Evolutionary conservation across 2,329 filamentous ascomycete species (phyloP).

Genomic region (Davidsoniella virescens): DNA sequence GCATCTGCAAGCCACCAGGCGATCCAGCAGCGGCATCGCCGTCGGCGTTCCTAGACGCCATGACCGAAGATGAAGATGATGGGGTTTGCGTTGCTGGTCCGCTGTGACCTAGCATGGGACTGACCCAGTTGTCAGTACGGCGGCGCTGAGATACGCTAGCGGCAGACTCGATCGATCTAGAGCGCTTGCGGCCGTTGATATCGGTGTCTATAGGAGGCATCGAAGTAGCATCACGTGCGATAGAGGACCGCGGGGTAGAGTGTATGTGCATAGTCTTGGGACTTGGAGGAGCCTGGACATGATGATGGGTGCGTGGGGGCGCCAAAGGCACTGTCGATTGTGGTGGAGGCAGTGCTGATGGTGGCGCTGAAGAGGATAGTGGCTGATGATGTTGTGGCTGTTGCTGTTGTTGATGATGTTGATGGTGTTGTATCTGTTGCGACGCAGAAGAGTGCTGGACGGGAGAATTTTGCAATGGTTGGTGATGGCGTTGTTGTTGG

Average conservation of each 20-base stretch:
- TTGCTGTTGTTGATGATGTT: not conserved
- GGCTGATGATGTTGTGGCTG: not conserved
- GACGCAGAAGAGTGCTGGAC: not conserved
- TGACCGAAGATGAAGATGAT: not conserved
- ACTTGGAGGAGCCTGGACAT: constrained; percentile 25
- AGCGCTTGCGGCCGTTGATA: constrained; percentile 8
- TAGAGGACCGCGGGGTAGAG: not conserved
- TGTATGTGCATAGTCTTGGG: not conserved
- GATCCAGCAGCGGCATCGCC: not conserved
- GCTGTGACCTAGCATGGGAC: not conserved
- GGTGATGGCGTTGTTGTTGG: constrained; percentile 19
- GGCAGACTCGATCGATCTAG: not conserved
- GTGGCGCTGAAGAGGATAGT: no score
- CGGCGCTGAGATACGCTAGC: constrained; percentile 2
- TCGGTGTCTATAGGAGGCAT: not conserved
- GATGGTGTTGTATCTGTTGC: not conserved
- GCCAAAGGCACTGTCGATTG: constrained; percentile 17
- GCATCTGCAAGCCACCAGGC: not conserved
- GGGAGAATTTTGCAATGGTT: not conserved
- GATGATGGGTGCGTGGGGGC: constrained; percentile 36
- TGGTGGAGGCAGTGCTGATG: not conserved
- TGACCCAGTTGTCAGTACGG: constrained; percentile 5
- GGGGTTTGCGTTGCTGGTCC: not conserved
- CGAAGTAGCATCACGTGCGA: not conserved
- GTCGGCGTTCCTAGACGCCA: not conserved